Evolutionary conservation across 805 yeast species (phyloP), one percentile per base, ranked within the genome.

Genomic region (Saccharomycopsis guyanensis): DNA sequence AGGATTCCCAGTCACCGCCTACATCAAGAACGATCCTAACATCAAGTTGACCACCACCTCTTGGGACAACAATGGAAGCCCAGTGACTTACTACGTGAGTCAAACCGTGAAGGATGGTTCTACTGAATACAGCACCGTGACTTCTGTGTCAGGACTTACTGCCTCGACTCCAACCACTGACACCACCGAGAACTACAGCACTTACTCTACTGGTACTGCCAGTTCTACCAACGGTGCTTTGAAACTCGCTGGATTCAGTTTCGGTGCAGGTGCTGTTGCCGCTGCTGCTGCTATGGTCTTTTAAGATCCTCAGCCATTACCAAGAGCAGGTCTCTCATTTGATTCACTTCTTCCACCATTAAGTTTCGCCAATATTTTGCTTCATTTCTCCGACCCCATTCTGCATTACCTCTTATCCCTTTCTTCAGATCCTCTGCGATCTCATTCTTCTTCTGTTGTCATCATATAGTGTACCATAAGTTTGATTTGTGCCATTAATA

Each of bases 1-100:
- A 3, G 53, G 53, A 8, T 12, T n/a, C 12, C 23, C 45, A 6
- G 32, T 36, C 23, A 23, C 43, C 15, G 50, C 15, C 5, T 42
- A 47, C 20, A 37, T 50, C 23, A 25, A 37, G 20, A 42, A 50
- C 29, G 43, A 50, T 39, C 31, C 44, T 4, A 19, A 33, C 19
- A 35, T 50, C 20, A 22, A 23, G 13, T 19, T 29, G 13, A 50
- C 53, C 27, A 4, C 44, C 7, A 50, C 53, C 12, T 33, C 51
- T 19, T 50, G 44, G 41, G 53, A 46, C 37, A 27, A 50, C 22
- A 37, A 47, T 25, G 53, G 51, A 2, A 40, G 40, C 7, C 48
- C 51, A 15, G 45, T 39, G 13, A 50, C 53, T 16, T 42, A 27
- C 13, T 50, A 47, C 37, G 32, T 43, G 13, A 48, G 51, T 40